A percentile compares a stretch with the other conserved stretches of the same genome.
Evolutionary conservation across 1,284 basidiomycete species (phyloP).

Genomic region (Leccinum variabile): DNA sequence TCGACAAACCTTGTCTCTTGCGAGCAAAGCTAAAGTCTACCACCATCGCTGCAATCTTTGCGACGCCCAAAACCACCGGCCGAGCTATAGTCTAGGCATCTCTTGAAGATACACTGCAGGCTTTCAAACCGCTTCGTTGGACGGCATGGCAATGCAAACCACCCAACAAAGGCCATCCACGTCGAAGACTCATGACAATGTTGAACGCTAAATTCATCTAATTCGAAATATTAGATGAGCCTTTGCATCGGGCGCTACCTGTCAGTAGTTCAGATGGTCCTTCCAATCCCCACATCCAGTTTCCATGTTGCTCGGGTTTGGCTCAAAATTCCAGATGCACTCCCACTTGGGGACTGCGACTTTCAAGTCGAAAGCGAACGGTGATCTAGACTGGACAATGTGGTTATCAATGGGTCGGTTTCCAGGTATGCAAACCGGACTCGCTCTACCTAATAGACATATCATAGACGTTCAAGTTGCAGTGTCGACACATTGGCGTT

Average conservation of each 20-base stretch:
- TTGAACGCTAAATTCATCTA: slow-evolving; percentile 2
- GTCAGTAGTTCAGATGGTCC: not conserved
- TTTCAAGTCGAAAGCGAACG: not conserved
- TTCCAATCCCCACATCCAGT: not conserved
- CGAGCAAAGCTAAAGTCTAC: not conserved
- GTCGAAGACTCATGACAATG: not conserved
- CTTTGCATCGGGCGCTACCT: not conserved
- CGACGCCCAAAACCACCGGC: not conserved
- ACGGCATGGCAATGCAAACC: not conserved
- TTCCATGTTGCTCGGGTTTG: not conserved
- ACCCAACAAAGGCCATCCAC: not conserved
- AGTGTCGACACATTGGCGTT: not conserved
- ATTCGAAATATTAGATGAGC: slow-evolving; percentile 1
- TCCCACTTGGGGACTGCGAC: not conserved
- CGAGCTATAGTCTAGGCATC: not conserved
- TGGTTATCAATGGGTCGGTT: slow-evolving; percentile 9
- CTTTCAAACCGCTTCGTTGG: not conserved
- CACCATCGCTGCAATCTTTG: not conserved
- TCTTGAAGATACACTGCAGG: not conserved
- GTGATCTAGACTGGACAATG: not conserved
- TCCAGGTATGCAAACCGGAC: not conserved
- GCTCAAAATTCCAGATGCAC: not conserved
- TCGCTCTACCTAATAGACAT: slow-evolving; percentile 11
- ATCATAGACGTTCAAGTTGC: not conserved
- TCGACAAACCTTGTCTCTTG: not conserved